Conservation (phyloP, 1,284 basidiomycete genomes). For the Leccinum huronense region DNA sequence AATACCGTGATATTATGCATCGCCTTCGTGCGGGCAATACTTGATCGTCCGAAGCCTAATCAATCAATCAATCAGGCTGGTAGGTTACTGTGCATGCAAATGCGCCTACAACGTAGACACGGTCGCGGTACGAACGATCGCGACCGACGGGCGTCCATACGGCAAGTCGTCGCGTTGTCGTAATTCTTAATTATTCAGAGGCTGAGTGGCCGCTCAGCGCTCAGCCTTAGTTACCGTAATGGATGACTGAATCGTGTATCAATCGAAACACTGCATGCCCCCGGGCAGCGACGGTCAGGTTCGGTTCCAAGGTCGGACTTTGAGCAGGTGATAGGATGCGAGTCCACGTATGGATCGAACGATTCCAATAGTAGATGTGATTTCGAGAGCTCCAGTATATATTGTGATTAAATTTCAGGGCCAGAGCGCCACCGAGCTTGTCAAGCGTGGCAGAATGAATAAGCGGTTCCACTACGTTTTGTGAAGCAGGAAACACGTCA, state of each 20-base stretch:
- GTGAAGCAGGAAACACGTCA: slow-evolving; percentile 17
- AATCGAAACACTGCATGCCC: slow-evolving; percentile 2
- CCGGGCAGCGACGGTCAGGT: slow-evolving; percentile 9
- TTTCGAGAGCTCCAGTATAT: background rate
- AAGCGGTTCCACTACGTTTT: slow-evolving; percentile 11
- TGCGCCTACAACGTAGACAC: background rate
- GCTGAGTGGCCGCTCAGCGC: background rate
- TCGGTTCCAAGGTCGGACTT: slow-evolving; percentile 17
- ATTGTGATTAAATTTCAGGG: background rate
- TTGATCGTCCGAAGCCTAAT: background rate
- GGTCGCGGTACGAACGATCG: background rate
- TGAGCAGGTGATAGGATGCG: slow-evolving; percentile 5
- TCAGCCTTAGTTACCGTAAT: background rate
- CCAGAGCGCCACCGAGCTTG: slow-evolving; percentile 5
- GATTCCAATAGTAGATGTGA: slow-evolving; percentile 10
- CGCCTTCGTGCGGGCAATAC: slow-evolving; percentile 4
- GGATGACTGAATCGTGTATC: background rate
- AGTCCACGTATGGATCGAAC: slow-evolving; percentile 1
- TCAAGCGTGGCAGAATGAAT: slow-evolving; percentile 5
- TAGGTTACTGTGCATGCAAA: background rate
- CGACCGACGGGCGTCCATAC: slow-evolving; percentile 3
- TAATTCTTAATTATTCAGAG: background rate
- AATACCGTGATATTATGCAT: background rate
- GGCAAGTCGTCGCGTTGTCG: background rate
- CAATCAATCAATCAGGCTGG: background rate